These are phyloP conservation scores for Noccaea caerulescens DNA, from an alignment of 345 rosid genomes.

Conservation along the genomic window DNA sequence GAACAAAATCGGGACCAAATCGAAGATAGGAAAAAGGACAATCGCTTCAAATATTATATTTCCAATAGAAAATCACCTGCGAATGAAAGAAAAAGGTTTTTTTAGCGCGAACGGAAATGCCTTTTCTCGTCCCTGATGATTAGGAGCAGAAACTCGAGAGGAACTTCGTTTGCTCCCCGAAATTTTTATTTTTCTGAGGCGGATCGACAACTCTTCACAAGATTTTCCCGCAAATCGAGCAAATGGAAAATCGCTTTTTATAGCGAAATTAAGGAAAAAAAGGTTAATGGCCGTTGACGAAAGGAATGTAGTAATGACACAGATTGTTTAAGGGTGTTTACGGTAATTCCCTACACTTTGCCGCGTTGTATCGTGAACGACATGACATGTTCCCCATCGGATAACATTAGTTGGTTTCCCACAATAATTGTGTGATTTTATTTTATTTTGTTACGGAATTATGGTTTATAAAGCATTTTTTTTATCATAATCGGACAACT, in stretches of 20 bases:
- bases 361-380: constrained; percentile 32
- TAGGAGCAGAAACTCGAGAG: constrained; percentile 26
- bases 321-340: background rate
- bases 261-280: constrained; percentile 15
- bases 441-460: background rate
- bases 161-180: constrained; percentile 19
- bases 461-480: background rate
- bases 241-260: constrained; percentile 34
- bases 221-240: constrained; percentile 42
- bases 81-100: constrained; percentile 16
- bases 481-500: constrained; percentile 1
- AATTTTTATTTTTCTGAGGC: constrained; percentile 31
- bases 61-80: constrained; percentile 29
- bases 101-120: background rate
- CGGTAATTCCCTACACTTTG: background rate
- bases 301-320: background rate
- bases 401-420: constrained; percentile 6
- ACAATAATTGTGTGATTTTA: constrained; percentile 12
- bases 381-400: constrained; percentile 26
- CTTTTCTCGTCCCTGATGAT: constrained; percentile 14
- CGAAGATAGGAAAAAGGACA: background rate
- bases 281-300: constrained; percentile 40
- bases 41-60: background rate
- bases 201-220: constrained; percentile 35
- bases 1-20: constrained; percentile 23